A percentile compares a stretch with the other conserved stretches of the same genome.
These are phyloP conservation scores for Paracorniculantispora psalliotae DNA, from an alignment of 2,329 filamentous ascomycete species.

Conservation along the genomic window DNA sequence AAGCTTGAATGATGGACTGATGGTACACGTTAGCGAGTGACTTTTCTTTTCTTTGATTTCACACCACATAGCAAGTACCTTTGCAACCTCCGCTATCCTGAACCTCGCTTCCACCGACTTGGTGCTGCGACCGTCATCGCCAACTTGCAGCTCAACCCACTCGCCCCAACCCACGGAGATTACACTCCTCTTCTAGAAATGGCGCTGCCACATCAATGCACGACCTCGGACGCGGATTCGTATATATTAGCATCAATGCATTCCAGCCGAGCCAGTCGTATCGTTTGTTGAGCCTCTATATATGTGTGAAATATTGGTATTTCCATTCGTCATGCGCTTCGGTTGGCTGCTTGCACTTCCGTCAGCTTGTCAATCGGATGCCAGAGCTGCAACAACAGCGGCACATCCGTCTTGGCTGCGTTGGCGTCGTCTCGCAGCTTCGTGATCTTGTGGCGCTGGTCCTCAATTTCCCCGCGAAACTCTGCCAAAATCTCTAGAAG, in stretches of 20 bases:
- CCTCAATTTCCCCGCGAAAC: not conserved
- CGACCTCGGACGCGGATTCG: not conserved
- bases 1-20: slow-evolving; percentile 5
- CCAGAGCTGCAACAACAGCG: not conserved
- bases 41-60: not conserved
- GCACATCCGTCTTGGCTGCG: not conserved
- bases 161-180: slow-evolving; percentile 11
- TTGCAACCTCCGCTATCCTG: slow-evolving; percentile 12
- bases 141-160: not conserved
- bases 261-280: not conserved
- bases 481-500: not conserved
- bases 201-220: slow-evolving; percentile 8
- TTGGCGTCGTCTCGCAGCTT: not conserved
- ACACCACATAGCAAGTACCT: not conserved
- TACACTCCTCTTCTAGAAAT: slow-evolving; percentile 11
- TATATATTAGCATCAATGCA: slow-evolving; percentile 5
- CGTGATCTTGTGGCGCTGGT: not conserved
- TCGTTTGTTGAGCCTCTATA: not conserved
- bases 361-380: not conserved
- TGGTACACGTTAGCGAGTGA: slow-evolving; percentile 8
- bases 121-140: not conserved
- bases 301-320: not conserved
- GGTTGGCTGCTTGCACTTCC: not conserved
- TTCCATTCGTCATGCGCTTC: not conserved
- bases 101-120: not conserved